phyloP scores from a whole-genome alignment of 768 basidiomycete genomes.

The Cubamyces lactineus region DNA sequence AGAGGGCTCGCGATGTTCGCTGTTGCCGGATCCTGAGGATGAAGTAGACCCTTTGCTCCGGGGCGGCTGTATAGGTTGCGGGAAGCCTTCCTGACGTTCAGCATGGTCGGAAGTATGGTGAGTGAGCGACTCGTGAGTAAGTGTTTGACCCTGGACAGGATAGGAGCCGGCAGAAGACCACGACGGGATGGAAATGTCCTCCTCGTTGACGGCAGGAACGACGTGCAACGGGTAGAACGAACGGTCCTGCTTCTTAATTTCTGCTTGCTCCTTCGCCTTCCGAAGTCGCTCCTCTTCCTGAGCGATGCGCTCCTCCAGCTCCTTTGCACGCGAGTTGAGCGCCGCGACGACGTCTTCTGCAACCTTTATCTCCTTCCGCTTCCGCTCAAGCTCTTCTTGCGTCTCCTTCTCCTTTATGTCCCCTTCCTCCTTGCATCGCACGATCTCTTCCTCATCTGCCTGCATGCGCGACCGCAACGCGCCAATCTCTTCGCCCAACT shows the following conservation, averaged over 20 bases:
- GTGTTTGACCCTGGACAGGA: constrained; percentile 10
- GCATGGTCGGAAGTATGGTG: constrained; percentile 25
- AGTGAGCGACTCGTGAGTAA: constrained; percentile 21
- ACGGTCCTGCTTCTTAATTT: constrained; percentile 49
- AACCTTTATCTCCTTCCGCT: constrained; percentile 58
- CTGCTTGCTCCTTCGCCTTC: constrained; percentile 60
- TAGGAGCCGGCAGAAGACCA: constrained; percentile 20
- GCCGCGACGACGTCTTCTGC: constrained; percentile 69
- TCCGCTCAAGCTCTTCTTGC: constrained; percentile 49
- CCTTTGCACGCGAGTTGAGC: constrained; percentile 66
- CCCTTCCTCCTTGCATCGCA: constrained; percentile 27
- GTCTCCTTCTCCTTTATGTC: constrained; percentile 26
- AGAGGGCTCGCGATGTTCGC: constrained; percentile 24
- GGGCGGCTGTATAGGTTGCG: constrained; percentile 19
- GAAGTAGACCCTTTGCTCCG: constrained; percentile 22
- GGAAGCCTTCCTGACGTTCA: constrained; percentile 27
- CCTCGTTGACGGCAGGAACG: constrained; percentile 28
- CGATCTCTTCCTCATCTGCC: constrained; percentile 57
- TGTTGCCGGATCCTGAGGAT: constrained; percentile 21
- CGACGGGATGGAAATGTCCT: constrained; percentile 26
- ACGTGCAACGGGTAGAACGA: constrained; percentile 39
- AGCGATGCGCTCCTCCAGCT: constrained; percentile 72
- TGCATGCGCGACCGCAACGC: constrained; percentile 54
- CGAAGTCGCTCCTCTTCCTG: constrained; percentile 63
- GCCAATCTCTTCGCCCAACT: constrained; percentile 64